Evolutionary conservation across 345 rosid genomes (phyloP), one percentile per base, ranked within the genome.

Genomic region (Eucalyptus coolabah): DNA sequence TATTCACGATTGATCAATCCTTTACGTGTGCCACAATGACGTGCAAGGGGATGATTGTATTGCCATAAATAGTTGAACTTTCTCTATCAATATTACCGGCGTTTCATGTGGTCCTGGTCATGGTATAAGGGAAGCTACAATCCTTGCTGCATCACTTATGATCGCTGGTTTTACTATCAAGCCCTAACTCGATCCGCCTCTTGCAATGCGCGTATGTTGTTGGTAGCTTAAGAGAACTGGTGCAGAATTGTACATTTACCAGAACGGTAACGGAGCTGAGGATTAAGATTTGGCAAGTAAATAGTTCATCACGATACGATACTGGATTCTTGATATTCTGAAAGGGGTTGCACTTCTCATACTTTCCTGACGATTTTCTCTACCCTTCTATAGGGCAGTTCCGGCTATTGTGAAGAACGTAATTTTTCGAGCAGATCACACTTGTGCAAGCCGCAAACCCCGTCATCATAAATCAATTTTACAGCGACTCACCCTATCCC

Each of bases 31-130:
- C 54, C n/a, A 14, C 37, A 65, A 65, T n/a, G 16, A 56, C 30
- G 9, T 14, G 44, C 87, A 90, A 96, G 96, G 54, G 54, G 98
- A 96, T 90, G 96, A 94, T 54, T 95, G 96, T 53, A 89, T 95
- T 47, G 95, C 97, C 34, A 91, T 95, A 47, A 90, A 51, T 83
- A 87, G 88, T 1, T 93, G 91, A 40, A 88, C 94, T 4, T 91
- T 89, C 26, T 49, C 6, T 51, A 85, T 93, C 67, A 89, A 90
- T 63, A 91, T 95, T 18, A 90, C 90, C 21, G 54, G 54, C 17
- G 21, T 51, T 51, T 17, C 86, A 90, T 91, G 95, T 90, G 69
- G 54, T 50, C 34, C 50, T 1, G 88, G 88, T 15, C 88, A 92
- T 11, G 63, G 89, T 40, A 89, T 90, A 45, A 65, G 77, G 90